Conservation (phyloP, 768 basidiomycete species). For the Terana coerulea region DNA sequence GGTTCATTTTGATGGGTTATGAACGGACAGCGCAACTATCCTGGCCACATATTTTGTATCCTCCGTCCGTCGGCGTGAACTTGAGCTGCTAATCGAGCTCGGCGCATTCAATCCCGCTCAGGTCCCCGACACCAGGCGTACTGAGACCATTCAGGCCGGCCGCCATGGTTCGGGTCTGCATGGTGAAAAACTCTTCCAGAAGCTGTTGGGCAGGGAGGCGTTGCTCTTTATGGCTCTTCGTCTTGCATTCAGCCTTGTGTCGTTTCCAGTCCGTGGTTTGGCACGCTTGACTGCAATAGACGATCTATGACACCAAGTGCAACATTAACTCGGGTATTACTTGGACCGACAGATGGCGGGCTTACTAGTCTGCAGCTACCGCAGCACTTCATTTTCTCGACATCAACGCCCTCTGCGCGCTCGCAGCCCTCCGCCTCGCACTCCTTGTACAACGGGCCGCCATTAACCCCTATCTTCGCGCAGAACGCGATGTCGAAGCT, state of each 20-base stretch:
- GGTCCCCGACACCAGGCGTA: too few relatives aligned
- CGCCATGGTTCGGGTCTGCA: neutral
- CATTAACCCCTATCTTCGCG: conserved; percentile 21
- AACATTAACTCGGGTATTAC: neutral
- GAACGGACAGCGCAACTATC: too few relatives aligned
- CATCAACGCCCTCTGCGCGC: conserved; percentile 16
- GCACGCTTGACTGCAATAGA: conserved; percentile 20
- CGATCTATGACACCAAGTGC: conserved; percentile 13
- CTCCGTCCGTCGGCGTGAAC: too few relatives aligned
- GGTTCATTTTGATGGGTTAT: too few relatives aligned
- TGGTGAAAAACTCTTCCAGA: neutral
- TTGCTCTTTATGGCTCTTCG: conserved; percentile 5
- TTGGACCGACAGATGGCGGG: neutral
- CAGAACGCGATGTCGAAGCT: conserved; percentile 19
- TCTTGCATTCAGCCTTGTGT: conserved; percentile 17
- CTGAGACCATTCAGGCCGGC: too few relatives aligned
- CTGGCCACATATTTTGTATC: too few relatives aligned
- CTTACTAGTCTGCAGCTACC: conserved; percentile 24
- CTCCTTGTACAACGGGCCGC: conserved; percentile 20
- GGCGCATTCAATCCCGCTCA: too few relatives aligned
- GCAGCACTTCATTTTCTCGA: conserved; percentile 17
- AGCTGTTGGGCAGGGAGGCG: conserved; percentile 1
- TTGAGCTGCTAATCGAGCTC: too few relatives aligned
- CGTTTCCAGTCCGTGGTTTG: conserved; percentile 16
- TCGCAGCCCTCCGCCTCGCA: conserved; percentile 21